phyloP scores from a whole-genome alignment of 768 basidiomycete species.

The Leccinum disarticulatum region DNA sequence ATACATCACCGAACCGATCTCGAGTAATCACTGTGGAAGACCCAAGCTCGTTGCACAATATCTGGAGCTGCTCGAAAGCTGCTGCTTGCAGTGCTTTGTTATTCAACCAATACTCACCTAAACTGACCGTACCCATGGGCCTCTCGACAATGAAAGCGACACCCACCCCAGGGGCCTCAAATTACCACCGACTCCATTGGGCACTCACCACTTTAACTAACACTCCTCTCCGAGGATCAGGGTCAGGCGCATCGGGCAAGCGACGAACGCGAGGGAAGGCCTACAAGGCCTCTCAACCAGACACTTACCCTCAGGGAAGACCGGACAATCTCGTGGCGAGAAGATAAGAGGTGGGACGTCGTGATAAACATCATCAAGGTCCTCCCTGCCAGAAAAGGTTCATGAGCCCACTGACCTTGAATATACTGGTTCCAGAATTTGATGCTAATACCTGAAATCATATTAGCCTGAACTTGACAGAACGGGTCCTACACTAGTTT shows the following conservation, averaged over 20 bases:
- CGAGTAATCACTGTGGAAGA: too few relatives aligned
- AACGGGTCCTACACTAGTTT: too few relatives aligned
- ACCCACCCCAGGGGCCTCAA: background rate
- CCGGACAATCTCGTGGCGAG: conserved; percentile 51
- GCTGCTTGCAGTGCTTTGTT: too few relatives aligned
- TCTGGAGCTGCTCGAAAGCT: too few relatives aligned
- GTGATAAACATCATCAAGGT: conserved; percentile 40
- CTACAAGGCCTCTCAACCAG: conserved; percentile 34
- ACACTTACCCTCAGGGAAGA: conserved; percentile 54
- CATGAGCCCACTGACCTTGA: background rate
- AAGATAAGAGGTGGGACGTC: conserved; percentile 54
- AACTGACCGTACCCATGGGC: too few relatives aligned
- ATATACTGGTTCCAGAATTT: too few relatives aligned
- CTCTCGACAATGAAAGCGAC: background rate
- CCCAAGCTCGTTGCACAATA: too few relatives aligned
- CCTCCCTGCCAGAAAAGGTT: conserved; percentile 27
- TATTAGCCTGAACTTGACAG: background rate
- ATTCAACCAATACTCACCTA: too few relatives aligned
- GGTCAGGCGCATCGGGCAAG: too few relatives aligned
- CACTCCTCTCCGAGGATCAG: too few relatives aligned
- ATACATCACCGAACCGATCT: too few relatives aligned
- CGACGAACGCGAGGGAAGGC: conserved; percentile 33
- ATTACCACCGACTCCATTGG: background rate
- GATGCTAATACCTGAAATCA: background rate
- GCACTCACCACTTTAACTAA: background rate